These are phyloP conservation scores for Pezicula rhizophila DNA, from an alignment of 2,329 filamentous ascomycete genomes.

Conservation along the genomic window DNA sequence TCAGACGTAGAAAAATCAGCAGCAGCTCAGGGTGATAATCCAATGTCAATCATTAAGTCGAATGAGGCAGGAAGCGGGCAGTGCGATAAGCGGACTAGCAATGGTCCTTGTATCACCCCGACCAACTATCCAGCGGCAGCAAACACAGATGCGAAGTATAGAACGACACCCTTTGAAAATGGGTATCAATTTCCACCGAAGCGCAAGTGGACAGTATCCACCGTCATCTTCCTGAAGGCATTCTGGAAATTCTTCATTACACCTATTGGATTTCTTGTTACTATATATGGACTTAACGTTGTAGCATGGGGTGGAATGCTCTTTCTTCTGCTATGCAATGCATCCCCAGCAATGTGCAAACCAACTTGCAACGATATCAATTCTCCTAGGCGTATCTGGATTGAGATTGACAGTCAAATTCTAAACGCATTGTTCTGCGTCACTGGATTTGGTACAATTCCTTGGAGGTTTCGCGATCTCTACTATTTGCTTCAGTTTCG, in stretches of 20 bases:
- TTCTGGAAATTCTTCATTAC: constrained; percentile 72
- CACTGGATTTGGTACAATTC: constrained; percentile 76
- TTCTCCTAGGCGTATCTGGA: constrained; percentile 74
- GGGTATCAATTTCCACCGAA: constrained; percentile 61
- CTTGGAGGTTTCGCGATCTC: constrained; percentile 77
- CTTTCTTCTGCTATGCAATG: constrained; percentile 76
- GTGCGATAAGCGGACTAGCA: constrained; percentile 13
- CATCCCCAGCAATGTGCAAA: constrained; percentile 65
- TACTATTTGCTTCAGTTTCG: constrained; percentile 67
- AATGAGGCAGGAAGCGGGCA: neutral
- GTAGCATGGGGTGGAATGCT: constrained; percentile 90
- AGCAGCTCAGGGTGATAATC: neutral
- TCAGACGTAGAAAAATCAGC: neutral
- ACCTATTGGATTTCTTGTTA: constrained; percentile 69
- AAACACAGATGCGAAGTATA: constrained; percentile 10
- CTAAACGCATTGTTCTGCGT: constrained; percentile 81
- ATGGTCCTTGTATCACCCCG: constrained; percentile 14
- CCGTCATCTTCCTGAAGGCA: constrained; percentile 48
- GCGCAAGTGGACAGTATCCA: constrained; percentile 53
- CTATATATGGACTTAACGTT: constrained; percentile 74
- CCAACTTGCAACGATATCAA: constrained; percentile 65
- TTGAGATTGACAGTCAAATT: constrained; percentile 80
- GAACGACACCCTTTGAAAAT: constrained; percentile 45
- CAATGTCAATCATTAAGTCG: neutral
- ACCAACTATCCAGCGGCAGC: constrained; percentile 6